Evolutionary conservation across 2,329 filamentous ascomycete genomes (phyloP).

Genomic region (Capronia americana): DNA sequence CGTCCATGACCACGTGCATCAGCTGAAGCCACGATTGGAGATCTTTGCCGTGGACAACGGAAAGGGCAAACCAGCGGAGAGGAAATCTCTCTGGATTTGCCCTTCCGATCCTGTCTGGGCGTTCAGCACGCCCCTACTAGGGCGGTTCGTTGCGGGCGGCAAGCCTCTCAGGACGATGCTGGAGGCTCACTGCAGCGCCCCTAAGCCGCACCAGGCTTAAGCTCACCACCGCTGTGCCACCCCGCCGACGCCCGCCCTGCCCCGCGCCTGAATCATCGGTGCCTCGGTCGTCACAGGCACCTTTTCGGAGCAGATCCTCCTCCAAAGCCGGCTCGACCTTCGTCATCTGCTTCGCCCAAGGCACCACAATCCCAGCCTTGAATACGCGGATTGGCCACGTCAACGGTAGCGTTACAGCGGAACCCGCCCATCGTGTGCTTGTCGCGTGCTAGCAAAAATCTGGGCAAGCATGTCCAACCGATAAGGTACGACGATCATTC

Average conservation of each 20-base stretch:
- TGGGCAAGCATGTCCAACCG: constrained; percentile 11
- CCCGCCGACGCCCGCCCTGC: constrained; percentile 2
- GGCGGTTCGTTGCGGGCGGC: constrained; percentile 3
- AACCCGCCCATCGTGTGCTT: constrained; percentile 12
- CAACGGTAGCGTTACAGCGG: constrained; percentile 17
- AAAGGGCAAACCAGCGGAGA: constrained; percentile 14
- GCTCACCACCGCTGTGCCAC: neutral
- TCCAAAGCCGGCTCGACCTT: neutral
- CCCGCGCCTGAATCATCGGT: neutral
- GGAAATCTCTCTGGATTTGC: constrained; percentile 14
- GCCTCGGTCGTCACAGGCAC: constrained; percentile 11
- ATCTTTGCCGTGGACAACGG: neutral
- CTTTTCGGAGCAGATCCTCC: constrained; percentile 1
- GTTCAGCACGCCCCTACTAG: neutral
- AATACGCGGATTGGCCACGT: constrained; percentile 16
- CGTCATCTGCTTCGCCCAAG: neutral
- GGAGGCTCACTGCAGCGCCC: constrained; percentile 20
- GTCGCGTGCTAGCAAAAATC: constrained; percentile 14
- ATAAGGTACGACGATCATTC: constrained; percentile 17
- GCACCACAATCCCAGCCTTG: constrained; percentile 8
- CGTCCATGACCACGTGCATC: constrained; percentile 5
- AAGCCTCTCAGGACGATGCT: neutral
- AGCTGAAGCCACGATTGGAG: constrained; percentile 11
- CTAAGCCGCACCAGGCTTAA: constrained; percentile 18
- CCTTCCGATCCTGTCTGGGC: constrained; percentile 5